Conservation (phyloP, 1,139 yeast genomes). For the Blastobotrys serpentis region DNA sequence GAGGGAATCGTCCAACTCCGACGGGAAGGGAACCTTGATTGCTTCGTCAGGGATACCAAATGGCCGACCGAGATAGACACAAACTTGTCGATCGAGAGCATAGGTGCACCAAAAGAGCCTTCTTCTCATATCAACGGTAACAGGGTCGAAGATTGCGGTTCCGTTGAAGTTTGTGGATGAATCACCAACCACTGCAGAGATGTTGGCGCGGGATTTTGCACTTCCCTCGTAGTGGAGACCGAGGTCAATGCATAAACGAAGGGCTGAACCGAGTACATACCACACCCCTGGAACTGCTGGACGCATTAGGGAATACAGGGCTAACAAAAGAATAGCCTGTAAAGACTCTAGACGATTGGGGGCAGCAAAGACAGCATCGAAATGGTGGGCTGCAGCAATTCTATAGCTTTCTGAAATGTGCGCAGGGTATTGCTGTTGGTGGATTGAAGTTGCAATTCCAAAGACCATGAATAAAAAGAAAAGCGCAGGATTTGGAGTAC, state of each 20-base stretch:
- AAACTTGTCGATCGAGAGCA: constrained; percentile 74
- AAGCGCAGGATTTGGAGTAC: constrained; percentile 34
- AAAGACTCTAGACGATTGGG: constrained; percentile 65
- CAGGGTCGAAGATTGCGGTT: constrained; percentile 43
- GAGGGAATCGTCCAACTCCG: constrained; percentile 68
- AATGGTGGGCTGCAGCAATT: constrained; percentile 61
- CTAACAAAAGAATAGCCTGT: constrained; percentile 66
- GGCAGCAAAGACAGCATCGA: constrained; percentile 58
- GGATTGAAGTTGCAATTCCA: constrained; percentile 77
- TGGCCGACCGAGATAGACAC: constrained; percentile 71
- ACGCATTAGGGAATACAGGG: constrained; percentile 59
- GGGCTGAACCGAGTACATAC: constrained; percentile 81
- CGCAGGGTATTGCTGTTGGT: constrained; percentile 66
- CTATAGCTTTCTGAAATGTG: constrained; percentile 71
- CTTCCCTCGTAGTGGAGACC: constrained; percentile 67
- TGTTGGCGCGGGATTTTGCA: constrained; percentile 30
- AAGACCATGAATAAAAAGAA: constrained; percentile 72
- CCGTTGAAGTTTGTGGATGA: constrained; percentile 12
- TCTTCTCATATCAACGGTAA: constrained; percentile 65
- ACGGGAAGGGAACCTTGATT: constrained; percentile 64
- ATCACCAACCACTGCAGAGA: constrained; percentile 10
- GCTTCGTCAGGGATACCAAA: constrained; percentile 71
- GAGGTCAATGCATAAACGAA: constrained; percentile 76
- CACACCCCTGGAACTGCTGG: constrained; percentile 80
- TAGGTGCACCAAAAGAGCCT: constrained; percentile 89